Conservation (phyloP, 768 basidiomycete species). For the Steccherinum ochraceum region DNA sequence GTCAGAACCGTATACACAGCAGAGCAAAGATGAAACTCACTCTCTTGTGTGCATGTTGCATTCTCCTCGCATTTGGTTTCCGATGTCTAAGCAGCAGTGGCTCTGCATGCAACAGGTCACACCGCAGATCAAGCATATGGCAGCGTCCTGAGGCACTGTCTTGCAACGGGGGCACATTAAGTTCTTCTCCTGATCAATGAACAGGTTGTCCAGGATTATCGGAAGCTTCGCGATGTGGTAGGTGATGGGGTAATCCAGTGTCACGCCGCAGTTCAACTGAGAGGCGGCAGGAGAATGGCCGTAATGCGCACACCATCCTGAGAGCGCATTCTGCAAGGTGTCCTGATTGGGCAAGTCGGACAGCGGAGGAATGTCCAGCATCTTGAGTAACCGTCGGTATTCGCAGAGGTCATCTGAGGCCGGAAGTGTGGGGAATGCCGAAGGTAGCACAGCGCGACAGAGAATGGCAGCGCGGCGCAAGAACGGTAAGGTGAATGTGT, state of each 20-base stretch:
- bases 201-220: slow-evolving; percentile 73
- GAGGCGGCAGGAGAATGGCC: slow-evolving; percentile 74
- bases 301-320: slow-evolving; percentile 88
- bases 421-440: slow-evolving; percentile 49
- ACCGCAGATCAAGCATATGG: slow-evolving; percentile 90
- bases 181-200: slow-evolving; percentile 66
- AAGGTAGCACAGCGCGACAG: slow-evolving; percentile 66
- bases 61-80: slow-evolving; percentile 66
- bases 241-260: slow-evolving; percentile 73
- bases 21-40: slow-evolving; percentile 44
- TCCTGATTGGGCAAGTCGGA: slow-evolving; percentile 78
- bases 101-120: slow-evolving; percentile 84
- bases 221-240: slow-evolving; percentile 86
- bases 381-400: slow-evolving; percentile 67
- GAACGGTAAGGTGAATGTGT: slow-evolving; percentile 87
- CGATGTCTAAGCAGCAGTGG: slow-evolving; percentile 82
- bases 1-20: slow-evolving; percentile 1
- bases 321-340: slow-evolving; percentile 81
- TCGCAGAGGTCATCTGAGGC: slow-evolving; percentile 50
- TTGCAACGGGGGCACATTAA: slow-evolving; percentile 73
- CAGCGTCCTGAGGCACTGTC: slow-evolving; percentile 77
- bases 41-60: slow-evolving; percentile 94
- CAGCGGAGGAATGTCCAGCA: slow-evolving; percentile 76
- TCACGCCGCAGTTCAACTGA: slow-evolving; percentile 72
- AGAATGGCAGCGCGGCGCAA: slow-evolving; percentile 84